A percentile compares a stretch with the other conserved stretches of the same genome.
These are phyloP conservation scores for Cercospora citrullina DNA, from an alignment of 2,329 filamentous ascomycete species.

Conservation along the genomic window DNA sequence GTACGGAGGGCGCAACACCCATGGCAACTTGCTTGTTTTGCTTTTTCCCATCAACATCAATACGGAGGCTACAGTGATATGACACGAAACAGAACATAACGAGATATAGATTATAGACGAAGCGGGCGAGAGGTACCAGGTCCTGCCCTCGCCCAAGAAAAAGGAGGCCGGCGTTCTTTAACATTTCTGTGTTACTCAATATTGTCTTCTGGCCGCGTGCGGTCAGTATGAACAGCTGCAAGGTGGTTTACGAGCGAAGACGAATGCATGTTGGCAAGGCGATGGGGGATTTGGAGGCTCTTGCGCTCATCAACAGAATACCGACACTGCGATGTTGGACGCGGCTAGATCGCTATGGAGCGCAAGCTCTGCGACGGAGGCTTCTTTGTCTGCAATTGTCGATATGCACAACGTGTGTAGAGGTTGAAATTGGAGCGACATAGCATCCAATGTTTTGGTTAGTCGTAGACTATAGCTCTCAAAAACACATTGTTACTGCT, in stretches of 20 bases:
- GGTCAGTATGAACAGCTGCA: background rate
- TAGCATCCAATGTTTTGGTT: background rate
- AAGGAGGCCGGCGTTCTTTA: slow-evolving; percentile 10
- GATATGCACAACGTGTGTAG: background rate
- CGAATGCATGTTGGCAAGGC: slow-evolving; percentile 9
- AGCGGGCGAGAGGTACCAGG: slow-evolving; percentile 4
- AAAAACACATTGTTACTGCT: background rate
- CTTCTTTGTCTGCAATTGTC: background rate
- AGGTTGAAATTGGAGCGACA: background rate
- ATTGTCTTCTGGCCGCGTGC: background rate
- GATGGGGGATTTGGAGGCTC: background rate
- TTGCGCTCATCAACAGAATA: background rate
- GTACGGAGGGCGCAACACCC: slow-evolving; percentile 4
- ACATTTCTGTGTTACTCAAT: slow-evolving; percentile 4
- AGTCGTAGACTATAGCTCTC: background rate
- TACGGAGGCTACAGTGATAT: slow-evolving; percentile 15
- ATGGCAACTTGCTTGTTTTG: slow-evolving; percentile 15
- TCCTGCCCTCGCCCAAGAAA: slow-evolving; percentile 5
- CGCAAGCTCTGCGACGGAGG: slow-evolving; percentile 3
- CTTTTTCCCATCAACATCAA: slow-evolving; percentile 6
- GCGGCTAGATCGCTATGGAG: slow-evolving; percentile 6
- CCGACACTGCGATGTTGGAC: slow-evolving; percentile 1
- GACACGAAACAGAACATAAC: slow-evolving; percentile 18
- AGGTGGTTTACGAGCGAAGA: slow-evolving; percentile 8
- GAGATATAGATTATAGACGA: slow-evolving; percentile 18